phyloP scores from a whole-genome alignment of 345 rosid genomes.

The Gossypium bickii region DNA sequence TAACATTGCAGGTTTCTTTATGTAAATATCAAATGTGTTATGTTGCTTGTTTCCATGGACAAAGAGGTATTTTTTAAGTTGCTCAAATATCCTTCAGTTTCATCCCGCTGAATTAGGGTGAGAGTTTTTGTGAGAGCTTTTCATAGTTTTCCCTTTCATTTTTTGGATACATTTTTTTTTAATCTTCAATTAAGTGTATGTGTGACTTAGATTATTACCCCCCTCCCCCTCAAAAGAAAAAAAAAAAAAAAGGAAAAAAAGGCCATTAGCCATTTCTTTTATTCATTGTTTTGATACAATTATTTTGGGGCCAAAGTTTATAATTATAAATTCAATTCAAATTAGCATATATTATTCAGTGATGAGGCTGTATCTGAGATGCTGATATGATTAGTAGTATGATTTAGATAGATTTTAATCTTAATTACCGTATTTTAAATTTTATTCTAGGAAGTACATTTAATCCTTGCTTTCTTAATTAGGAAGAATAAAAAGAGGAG shows the following conservation, averaged over 20 bases:
- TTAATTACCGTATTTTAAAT: too few relatives aligned
- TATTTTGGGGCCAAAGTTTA: background rate
- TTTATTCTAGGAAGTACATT: too few relatives aligned
- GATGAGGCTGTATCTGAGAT: too few relatives aligned
- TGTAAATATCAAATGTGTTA: conserved; percentile 30
- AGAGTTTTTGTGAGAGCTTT: background rate
- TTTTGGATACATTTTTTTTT: background rate
- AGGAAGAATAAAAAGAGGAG: too few relatives aligned
- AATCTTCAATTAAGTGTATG: background rate
- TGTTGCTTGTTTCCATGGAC: conserved; percentile 8
- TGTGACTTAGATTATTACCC: background rate
- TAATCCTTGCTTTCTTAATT: too few relatives aligned
- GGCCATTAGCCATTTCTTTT: background rate
- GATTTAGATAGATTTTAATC: too few relatives aligned
- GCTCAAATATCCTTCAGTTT: background rate
- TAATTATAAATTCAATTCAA: background rate
- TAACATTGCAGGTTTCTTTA: conserved; percentile 27
- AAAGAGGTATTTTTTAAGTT: conserved; percentile 29
- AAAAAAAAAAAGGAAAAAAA: background rate
- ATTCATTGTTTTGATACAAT: background rate
- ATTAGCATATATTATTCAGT: background rate
- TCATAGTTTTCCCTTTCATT: background rate
- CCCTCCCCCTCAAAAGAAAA: background rate
- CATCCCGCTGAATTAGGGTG: background rate
- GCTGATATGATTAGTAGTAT: too few relatives aligned